Evolutionary conservation across 2,329 filamentous ascomycete genomes (phyloP), one percentile per base, ranked within the genome.

Genomic region (Plectosphaerella sp.): DNA sequence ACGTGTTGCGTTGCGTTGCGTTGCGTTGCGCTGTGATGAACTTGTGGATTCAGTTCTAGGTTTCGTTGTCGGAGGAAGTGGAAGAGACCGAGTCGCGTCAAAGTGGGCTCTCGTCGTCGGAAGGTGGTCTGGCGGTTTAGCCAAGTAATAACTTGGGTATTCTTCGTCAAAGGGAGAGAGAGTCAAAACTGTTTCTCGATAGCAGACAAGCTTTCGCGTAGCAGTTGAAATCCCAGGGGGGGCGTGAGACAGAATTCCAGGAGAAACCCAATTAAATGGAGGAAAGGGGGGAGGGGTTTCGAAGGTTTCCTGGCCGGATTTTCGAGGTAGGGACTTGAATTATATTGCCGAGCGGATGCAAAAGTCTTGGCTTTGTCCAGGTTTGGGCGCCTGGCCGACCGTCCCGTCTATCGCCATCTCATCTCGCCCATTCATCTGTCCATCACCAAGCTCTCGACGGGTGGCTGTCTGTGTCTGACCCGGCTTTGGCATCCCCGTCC

Each of bases 301-400:
- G 45, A 33, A 35, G 35, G 18, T 47, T 35, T 22, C 12, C 12
- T 18, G 11, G 25, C 18, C 47, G 18, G 37, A 41, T 24, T 41
- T 41, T 48, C 47, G 47, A 28, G 47, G 20, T 35, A 48, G 36
- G 35, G 36, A 48, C 47, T 48, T 41, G 35, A 48, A 22, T 22
- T 48, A 48, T 48, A 41, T 25, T 48, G 35, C 35, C 7, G 35
- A 9, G 18, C 47, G 47, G 47, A 25, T 36, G 47, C 11, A 3
- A 48, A 48, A 28, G 47, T 48, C 47, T 48, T 48, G 47, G 47
- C 47, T 25, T 9, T 33, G 28, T 33, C 28, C 28, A 33, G 28
- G 28, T 33, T 33, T 33, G 28, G 28, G 35, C 22, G 16, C 11
- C 24, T 11, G 33, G 25, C 35, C 9, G 47, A 22, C 14, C 47